phyloP scores from a whole-genome alignment of 2,329 filamentous ascomycete species.

The Colletotrichum orchidophilum region DNA sequence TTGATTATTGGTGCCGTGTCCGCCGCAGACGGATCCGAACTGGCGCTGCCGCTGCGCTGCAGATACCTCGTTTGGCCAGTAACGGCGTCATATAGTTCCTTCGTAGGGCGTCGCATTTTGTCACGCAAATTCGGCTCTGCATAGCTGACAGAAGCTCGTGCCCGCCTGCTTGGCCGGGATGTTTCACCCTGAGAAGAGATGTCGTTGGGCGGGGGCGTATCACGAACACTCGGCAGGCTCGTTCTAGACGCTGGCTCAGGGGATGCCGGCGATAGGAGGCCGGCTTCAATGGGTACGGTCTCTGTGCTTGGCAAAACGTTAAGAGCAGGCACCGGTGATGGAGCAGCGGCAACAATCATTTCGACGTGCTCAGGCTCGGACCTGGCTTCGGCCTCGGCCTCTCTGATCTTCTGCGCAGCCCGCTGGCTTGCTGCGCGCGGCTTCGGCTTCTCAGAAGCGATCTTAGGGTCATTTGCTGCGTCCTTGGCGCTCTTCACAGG shows the following conservation, averaged over 20 bases:
- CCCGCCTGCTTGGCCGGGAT: conserved; percentile 72
- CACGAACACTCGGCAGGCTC: conserved; percentile 53
- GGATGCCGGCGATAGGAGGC: conserved; percentile 57
- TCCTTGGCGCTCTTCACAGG: conserved; percentile 61
- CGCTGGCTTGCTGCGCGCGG: conserved; percentile 37
- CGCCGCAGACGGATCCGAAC: conserved; percentile 50
- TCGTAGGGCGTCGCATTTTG: conserved; percentile 85
- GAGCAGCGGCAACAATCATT: conserved; percentile 2
- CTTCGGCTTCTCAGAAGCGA: conserved; percentile 42
- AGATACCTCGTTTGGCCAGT: conserved; percentile 66
- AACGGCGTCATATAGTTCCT: conserved; percentile 80
- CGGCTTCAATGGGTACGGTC: conserved; percentile 50
- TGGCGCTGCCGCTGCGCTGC: conserved; percentile 39
- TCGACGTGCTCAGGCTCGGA: neutral
- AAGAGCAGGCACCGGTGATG: conserved; percentile 19
- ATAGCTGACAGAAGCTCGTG: conserved; percentile 77
- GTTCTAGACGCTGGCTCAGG: conserved; percentile 52
- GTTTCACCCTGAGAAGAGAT: conserved; percentile 65
- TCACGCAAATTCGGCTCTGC: conserved; percentile 82
- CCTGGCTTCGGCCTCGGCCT: conserved; percentile 17
- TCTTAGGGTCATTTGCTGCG: conserved; percentile 33
- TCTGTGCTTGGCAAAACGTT: conserved; percentile 36
- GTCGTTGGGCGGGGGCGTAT: conserved; percentile 69
- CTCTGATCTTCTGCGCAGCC: conserved; percentile 43
- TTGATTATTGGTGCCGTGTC: conserved; percentile 44